phyloP scores from a whole-genome alignment of 805 yeast genomes.

The Wickerhamiella sergipiensis region DNA sequence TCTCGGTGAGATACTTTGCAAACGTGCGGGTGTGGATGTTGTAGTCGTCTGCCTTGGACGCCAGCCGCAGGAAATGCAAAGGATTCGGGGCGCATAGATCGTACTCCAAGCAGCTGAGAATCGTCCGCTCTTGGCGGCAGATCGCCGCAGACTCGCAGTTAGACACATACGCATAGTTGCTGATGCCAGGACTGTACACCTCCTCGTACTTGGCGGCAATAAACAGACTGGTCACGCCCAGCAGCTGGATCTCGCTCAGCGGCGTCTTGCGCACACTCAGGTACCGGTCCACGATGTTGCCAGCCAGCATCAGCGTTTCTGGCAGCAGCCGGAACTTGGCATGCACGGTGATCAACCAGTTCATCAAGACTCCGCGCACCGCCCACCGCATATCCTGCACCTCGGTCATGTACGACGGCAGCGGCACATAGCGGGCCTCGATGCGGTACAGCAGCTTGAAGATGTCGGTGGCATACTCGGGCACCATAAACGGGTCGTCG shows the following conservation, averaged over 20 bases:
- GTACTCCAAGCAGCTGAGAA: slow-evolving; percentile 57
- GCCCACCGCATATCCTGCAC: slow-evolving; percentile 54
- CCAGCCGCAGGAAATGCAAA: slow-evolving; percentile 74
- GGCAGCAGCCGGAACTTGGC: slow-evolving; percentile 68
- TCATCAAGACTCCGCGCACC: slow-evolving; percentile 78
- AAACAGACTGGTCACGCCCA: slow-evolving; percentile 75
- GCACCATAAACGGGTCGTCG: slow-evolving; percentile 57
- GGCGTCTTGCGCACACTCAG: slow-evolving; percentile 62
- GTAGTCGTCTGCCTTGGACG: slow-evolving; percentile 83
- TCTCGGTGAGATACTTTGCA: slow-evolving; percentile 74
- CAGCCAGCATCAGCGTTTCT: slow-evolving; percentile 72
- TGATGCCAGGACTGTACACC: slow-evolving; percentile 73
- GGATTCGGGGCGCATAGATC: slow-evolving; percentile 79
- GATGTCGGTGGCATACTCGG: slow-evolving; percentile 82
- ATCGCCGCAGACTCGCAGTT: slow-evolving; percentile 78
- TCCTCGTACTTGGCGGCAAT: slow-evolving; percentile 92
- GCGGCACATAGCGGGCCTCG: slow-evolving; percentile 60
- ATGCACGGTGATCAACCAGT: slow-evolving; percentile 89
- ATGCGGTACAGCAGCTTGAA: slow-evolving; percentile 63
- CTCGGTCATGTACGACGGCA: slow-evolving; percentile 39
- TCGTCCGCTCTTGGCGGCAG: slow-evolving; percentile 67
- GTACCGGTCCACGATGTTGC: slow-evolving; percentile 78
- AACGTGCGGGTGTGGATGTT: slow-evolving; percentile 71
- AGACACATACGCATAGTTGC: slow-evolving; percentile 75
- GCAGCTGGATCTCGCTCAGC: slow-evolving; percentile 65